Base-by-base conservation (phyloP, 306 rosid genomes). In the Vigna trinervia region DNA sequence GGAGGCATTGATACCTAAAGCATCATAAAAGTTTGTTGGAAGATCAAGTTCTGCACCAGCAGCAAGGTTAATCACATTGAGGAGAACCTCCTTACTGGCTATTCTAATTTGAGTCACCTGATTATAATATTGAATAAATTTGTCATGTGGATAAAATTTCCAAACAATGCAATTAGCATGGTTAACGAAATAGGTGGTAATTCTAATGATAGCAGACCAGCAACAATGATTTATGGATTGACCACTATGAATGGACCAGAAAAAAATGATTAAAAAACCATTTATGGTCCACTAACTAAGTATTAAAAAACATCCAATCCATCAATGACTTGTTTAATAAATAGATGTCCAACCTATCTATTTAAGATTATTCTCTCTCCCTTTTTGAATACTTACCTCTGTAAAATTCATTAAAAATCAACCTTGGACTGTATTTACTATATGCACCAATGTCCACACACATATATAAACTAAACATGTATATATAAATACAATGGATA, bases 31-130 rank as follows among this genome's bases (percentile, higher is more conserved):
- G 85, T 79, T 81, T 65, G 84, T 81, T 72, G 96, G 93, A 79
- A 94, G 90, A 73, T 81, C 83, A 82, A 89, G 77, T 80, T 90
- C 95, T 56, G 89, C 86, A 63, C 90, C 97, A 81, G 90, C 90
- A 75, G 88, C 89, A 82, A 94, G 95, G 86, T 85, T 89, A 72
- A 92, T 71, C 75, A 78, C 88, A 66, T 81, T 90, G 77, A 80
- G 79, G 5, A 85, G 84, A 80, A 78, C 82, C 79, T 90, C 88
- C 85, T 85, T 84, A 77, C 81, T 86, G 61, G 86, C 87, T 74
- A 85, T 81, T 82, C 95, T 90, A 80, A 94, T 81, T 84, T 92
- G 98, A 85, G 91, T 82, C 78, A 92, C 98, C 98, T 91, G 87
- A 77, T 78, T 65, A 86, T 65, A 59, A 86, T 65, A 59, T 75